phyloP scores from a whole-genome alignment of 1,284 basidiomycete species.

The Cutaneotrichosporon mucoides region DNA sequence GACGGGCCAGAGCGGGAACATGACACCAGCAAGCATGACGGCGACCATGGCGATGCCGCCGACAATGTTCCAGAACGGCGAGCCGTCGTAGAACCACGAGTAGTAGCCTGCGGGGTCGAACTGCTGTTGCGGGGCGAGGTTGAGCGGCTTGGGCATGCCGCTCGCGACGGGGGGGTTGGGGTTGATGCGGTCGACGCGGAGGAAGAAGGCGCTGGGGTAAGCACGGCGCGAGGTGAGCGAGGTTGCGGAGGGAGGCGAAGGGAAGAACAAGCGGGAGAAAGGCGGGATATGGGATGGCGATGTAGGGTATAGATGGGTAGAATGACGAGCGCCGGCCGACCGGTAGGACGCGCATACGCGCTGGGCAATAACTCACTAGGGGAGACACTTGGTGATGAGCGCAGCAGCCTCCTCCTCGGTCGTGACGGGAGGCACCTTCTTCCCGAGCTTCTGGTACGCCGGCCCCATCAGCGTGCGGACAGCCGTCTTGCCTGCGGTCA shows the following conservation, averaged over 20 bases:
- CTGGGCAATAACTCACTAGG: conserved; percentile 45
- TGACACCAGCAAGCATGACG: conserved; percentile 91
- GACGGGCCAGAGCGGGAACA: conserved; percentile 98
- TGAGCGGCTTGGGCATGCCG: conserved; percentile 71
- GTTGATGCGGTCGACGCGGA: conserved; percentile 72
- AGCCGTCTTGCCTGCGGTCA: conserved; percentile 72
- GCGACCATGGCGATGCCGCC: conserved; percentile 88
- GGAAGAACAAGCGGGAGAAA: neutral
- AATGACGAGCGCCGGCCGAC: too few species aligned
- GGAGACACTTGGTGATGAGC: conserved; percentile 69
- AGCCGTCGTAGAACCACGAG: conserved; percentile 96
- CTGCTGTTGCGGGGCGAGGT: conserved; percentile 72
- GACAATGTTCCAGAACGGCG: conserved; percentile 88
- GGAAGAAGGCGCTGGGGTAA: conserved; percentile 66
- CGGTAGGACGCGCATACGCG: too few species aligned
- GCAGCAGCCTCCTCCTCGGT: conserved; percentile 71
- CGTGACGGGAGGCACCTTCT: conserved; percentile 72
- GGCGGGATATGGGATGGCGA: too few species aligned
- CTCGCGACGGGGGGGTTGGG: conserved; percentile 56
- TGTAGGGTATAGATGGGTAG: too few species aligned
- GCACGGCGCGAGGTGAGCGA: too few species aligned
- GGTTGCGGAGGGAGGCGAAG: neutral
- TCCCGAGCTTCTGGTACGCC: conserved; percentile 74
- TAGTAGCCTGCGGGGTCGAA: conserved; percentile 75
- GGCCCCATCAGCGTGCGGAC: conserved; percentile 88